Conservation (phyloP, 441 rosid genomes). For the Hura crepitans region DNA sequence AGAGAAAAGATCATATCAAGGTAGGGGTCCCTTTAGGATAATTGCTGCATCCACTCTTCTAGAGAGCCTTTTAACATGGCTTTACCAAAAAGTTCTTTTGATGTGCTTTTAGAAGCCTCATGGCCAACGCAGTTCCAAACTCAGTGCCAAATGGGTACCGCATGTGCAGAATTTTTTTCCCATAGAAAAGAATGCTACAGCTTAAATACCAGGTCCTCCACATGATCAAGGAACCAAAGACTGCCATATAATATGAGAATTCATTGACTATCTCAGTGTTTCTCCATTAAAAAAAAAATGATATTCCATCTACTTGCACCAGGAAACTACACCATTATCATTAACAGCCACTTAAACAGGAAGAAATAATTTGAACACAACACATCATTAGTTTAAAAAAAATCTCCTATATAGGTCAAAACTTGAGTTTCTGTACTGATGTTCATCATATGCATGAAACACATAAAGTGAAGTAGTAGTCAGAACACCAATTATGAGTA, state of each 20-base stretch:
- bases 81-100: background rate
- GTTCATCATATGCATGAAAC: background rate
- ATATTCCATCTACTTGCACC: background rate
- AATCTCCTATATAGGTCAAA: background rate
- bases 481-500: background rate
- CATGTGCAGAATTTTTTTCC: background rate
- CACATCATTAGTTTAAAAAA: background rate
- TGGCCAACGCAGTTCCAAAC: constrained; percentile 4
- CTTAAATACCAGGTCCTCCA: background rate
- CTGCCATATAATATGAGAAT: background rate
- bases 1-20: constrained; percentile 1
- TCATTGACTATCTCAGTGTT: too few relatives aligned
- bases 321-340: background rate
- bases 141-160: background rate
- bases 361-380: constrained; percentile 4
- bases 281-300: background rate
- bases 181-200: background rate
- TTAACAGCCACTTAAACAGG: background rate
- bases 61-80: background rate
- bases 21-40: background rate
- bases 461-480: background rate
- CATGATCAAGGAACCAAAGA: background rate
- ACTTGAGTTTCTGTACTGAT: background rate
- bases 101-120: background rate
- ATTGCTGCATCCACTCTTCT: background rate